These are phyloP conservation scores for Daldinia decipiens DNA, from an alignment of 495 filamentous ascomycete genomes.

Conservation along the genomic window DNA sequence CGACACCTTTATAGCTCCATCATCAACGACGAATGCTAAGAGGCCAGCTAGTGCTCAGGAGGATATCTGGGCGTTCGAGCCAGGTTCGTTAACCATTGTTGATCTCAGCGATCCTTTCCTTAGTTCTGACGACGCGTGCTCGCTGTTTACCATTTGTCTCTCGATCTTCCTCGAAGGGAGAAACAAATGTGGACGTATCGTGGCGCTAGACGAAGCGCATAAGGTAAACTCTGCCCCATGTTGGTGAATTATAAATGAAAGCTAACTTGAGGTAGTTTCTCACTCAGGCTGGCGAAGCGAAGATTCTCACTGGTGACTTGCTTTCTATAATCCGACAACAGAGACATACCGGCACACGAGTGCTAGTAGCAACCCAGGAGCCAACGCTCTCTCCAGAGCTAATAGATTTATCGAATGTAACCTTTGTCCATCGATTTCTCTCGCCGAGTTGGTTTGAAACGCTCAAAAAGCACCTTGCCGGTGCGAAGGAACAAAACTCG, in stretches of 20 bases:
- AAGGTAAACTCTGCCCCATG: conserved; percentile 46
- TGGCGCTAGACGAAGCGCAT: conserved; percentile 54
- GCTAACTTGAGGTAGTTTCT: not conserved
- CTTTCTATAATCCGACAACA: conserved; percentile 66
- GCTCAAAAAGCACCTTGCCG: conserved; percentile 58
- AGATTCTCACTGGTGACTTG: conserved; percentile 62
- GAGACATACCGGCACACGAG: conserved; percentile 63
- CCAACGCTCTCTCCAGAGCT: conserved; percentile 67
- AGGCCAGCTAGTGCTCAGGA: not conserved
- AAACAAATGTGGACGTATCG: conserved; percentile 52
- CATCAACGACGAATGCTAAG: not conserved
- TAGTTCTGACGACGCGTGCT: conserved; percentile 5
- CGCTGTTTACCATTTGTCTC: conserved; percentile 67
- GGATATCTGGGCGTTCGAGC: conserved; percentile 4
- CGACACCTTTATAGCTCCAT: not conserved
- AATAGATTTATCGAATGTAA: conserved; percentile 65
- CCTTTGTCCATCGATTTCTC: conserved; percentile 69
- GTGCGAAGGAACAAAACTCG: not conserved
- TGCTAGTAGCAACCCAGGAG: conserved; percentile 72
- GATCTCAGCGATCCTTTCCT: not conserved
- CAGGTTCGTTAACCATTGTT: not conserved
- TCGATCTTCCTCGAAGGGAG: conserved; percentile 59
- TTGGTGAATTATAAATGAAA: not conserved
- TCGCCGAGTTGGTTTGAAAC: conserved; percentile 65
- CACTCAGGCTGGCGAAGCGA: not conserved